These are phyloP conservation scores for Solanum bulbocastanum DNA, from an alignment of 257 asterid species.

Conservation along the genomic window DNA sequence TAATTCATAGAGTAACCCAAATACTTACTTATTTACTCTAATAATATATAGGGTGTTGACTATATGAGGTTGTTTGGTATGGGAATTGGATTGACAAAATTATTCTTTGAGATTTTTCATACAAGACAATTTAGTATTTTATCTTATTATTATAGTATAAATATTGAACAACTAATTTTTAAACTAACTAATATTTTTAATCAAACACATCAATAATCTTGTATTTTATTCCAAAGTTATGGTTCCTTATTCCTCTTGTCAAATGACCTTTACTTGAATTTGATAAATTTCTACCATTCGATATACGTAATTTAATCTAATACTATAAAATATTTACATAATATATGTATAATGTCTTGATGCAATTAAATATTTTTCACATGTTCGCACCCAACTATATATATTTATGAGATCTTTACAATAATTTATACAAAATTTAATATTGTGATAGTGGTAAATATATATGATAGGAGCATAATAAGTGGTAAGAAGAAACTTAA, in stretches of 20 bases:
- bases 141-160: background rate
- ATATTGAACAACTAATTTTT: no score
- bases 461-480: background rate
- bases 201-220: no score
- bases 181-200: no score
- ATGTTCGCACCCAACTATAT: background rate
- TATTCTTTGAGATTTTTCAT: background rate
- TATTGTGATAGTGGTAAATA: background rate
- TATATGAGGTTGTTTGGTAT: background rate
- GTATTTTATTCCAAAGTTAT: no score
- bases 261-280: background rate
- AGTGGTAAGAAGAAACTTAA: background rate
- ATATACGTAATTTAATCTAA: background rate
- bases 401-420: background rate
- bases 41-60: background rate
- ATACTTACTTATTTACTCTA: background rate
- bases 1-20: background rate
- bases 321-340: no score
- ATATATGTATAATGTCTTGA: background rate
- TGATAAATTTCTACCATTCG: background rate
- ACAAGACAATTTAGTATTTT: no score
- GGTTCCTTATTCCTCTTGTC: background rate
- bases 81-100: background rate
- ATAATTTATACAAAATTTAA: background rate
- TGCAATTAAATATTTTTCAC: background rate